phyloP scores from a whole-genome alignment of 176 grass and related monocot species.

The Secale cereale region DNA sequence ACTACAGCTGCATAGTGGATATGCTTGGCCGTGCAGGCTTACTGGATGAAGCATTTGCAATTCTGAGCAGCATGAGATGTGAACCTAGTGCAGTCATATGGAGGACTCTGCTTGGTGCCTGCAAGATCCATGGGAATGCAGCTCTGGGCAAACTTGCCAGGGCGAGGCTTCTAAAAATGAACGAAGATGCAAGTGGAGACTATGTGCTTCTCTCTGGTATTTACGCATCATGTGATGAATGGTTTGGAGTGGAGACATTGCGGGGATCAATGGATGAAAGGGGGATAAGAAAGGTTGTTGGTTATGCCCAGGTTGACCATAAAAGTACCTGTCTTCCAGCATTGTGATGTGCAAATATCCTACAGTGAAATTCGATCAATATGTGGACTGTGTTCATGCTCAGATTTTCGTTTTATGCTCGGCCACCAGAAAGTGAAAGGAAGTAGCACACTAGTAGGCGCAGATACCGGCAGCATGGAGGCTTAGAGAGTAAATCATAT shows the following conservation, averaged over 20 bases:
- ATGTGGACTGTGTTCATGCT: neutral
- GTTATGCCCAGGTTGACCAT: slow-evolving; percentile 30
- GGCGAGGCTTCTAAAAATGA: slow-evolving; percentile 32
- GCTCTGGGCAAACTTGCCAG: slow-evolving; percentile 22
- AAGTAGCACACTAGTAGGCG: neutral
- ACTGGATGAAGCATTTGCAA: slow-evolving; percentile 35
- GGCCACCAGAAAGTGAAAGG: neutral
- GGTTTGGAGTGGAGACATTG: slow-evolving; percentile 37
- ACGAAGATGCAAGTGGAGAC: slow-evolving; percentile 35
- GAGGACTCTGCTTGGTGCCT: slow-evolving; percentile 54
- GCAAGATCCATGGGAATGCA: slow-evolving; percentile 33
- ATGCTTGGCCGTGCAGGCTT: slow-evolving; percentile 44
- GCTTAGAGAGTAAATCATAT: neutral
- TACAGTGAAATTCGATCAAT: neutral
- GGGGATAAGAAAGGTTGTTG: slow-evolving; percentile 38
- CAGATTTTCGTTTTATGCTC: neutral
- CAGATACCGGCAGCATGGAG: neutral
- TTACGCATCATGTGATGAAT: slow-evolving; percentile 35
- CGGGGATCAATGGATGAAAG: slow-evolving; percentile 47
- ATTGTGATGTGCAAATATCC: neutral
- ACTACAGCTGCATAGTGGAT: slow-evolving; percentile 48
- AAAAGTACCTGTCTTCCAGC: neutral
- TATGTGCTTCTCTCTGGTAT: slow-evolving; percentile 55
- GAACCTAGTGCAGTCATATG: slow-evolving; percentile 41
- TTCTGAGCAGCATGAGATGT: slow-evolving; percentile 29